Evolutionary conservation across 805 yeast species (phyloP), one percentile per base, ranked within the genome.

Genomic region (Isabelozyma pseudorhagii): DNA sequence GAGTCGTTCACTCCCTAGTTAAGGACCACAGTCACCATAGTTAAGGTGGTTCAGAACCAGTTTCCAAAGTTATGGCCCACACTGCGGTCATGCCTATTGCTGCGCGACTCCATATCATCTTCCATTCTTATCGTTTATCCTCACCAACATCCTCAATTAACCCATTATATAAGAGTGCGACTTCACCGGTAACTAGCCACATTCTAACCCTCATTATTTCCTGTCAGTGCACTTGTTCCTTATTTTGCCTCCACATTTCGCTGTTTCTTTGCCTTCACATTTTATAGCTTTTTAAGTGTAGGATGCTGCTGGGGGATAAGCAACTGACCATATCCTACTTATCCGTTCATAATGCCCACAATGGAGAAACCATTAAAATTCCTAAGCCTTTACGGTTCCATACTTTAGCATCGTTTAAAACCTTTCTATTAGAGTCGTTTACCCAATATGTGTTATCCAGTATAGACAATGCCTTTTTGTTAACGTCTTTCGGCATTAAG

Each of bases 401-500:
- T 45, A 62, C 63, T n/a, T 47, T 71, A 38, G 51, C 49, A 5
- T 63, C 61, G 14, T 67, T 74, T 54, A 74, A 72, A 47, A 51
- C 47, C 6, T 66, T 56, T 46, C 36, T 74, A 10, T 55, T 54
- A 38, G 69, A 67, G 46, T 47, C 61, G 34, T 68, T 73, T 46
- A 54, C 61, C 3, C 48, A 56, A 39, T 50, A 54, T 40, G 28
- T 53, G 6, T 56, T 63, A 13, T 66, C 58, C 15, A 54, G 54
- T 41, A 47, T 46, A 1, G 75, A 68, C 13, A 62, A 70, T 51
- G 54, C 73, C n/a, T 72, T 86, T 54, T 67, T 87, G 11, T 64
- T 87, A 38, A 77, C 90, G 2, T 81, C 90, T 1, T 83, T 79
- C 61, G 92, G 92, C 0, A 75, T 81, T 43, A 82, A 79, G 56